Percentiles rank a stretch among this genome's conserved stretches.
Conservation (phyloP, 805 yeast genomes). For the Yarrowia bubula region DNA sequence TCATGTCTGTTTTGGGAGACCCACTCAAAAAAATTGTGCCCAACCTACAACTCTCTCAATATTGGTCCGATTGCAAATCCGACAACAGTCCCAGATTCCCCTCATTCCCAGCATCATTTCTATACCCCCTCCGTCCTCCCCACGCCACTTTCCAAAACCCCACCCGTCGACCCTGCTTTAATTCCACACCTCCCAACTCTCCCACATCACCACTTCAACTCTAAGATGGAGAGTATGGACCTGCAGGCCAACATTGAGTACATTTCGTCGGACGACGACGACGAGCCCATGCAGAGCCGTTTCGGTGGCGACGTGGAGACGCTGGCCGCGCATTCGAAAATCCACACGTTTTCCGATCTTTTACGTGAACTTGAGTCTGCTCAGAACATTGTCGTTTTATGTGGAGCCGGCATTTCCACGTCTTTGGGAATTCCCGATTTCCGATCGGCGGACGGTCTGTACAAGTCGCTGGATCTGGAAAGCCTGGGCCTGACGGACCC, state of each 20-base stretch:
- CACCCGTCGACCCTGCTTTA: too few relatives aligned
- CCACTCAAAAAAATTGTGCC: background rate
- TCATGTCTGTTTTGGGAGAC: background rate
- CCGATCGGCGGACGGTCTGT: slow-evolving; percentile 83
- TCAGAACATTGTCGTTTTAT: slow-evolving; percentile 63
- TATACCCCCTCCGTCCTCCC: background rate
- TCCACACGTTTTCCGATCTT: slow-evolving; percentile 56
- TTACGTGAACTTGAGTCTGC: slow-evolving; percentile 54
- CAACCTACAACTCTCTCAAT: too few relatives aligned
- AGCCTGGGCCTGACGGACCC: slow-evolving; percentile 78
- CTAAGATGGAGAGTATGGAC: background rate
- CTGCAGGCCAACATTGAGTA: background rate
- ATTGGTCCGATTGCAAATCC: too few relatives aligned
- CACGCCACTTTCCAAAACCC: too few relatives aligned
- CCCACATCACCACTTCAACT: background rate
- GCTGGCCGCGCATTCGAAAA: background rate
- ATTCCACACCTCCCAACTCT: background rate
- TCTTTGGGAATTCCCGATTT: slow-evolving; percentile 90
- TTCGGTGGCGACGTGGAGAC: background rate
- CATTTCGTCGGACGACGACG: slow-evolving; percentile 10
- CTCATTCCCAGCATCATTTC: too few relatives aligned
- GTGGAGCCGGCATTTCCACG: slow-evolving; percentile 94
- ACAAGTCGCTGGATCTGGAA: slow-evolving; percentile 55
- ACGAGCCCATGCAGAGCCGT: background rate
- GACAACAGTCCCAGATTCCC: too few relatives aligned